Base-by-base conservation (phyloP, 148 eudicot genomes). In the Cornus florida region DNA sequence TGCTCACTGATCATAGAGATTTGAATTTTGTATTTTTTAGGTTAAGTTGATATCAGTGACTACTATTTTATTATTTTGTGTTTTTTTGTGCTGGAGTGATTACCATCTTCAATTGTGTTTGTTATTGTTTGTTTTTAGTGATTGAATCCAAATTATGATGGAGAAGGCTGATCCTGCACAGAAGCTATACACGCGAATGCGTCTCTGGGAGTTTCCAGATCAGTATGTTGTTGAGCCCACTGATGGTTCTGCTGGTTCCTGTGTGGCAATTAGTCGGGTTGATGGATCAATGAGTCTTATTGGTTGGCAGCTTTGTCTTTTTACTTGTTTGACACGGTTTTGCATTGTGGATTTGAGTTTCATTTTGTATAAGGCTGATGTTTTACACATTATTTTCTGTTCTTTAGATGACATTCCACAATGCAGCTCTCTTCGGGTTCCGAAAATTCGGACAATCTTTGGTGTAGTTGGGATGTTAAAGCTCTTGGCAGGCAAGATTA, bases 191-290 rank as follows among this genome's bases (percentile, higher is more conserved):
- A 87, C 86, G n/a, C 77, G 91, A 59, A 91, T 92, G 97, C 88
- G 99, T 75, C 91, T 93, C 2, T 96, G 98, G 98, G 99, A 92
- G 77, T 94, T 93, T 73, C 91, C 94, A 0, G 94, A 92, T 77
- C 88, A 92, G 82, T 96, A 92, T 82, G 87, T 96, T 6, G 83
- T 93, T 50, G 99, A 96, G 86, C 97, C 99, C 10, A 96, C 91
- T 3, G 94, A 94, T 81, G 98, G 98, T 38, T 85, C 92, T 28
- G 76, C 87, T 60, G 93, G 94, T 72, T 83, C 94, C 24, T 84
- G 84, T 81, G 80, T 96, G 85, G 69, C 91, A 0, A 83, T 96
- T 77, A 96, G 95, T 82, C 89, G 98, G 77, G 81, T 85, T 7
- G 94, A 96, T 88, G 99, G 92, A 35, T 93, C 98, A 75, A 86